Evolutionary conservation across 306 rosid genomes (phyloP).

Genomic region (Erythrophleum fordii): DNA sequence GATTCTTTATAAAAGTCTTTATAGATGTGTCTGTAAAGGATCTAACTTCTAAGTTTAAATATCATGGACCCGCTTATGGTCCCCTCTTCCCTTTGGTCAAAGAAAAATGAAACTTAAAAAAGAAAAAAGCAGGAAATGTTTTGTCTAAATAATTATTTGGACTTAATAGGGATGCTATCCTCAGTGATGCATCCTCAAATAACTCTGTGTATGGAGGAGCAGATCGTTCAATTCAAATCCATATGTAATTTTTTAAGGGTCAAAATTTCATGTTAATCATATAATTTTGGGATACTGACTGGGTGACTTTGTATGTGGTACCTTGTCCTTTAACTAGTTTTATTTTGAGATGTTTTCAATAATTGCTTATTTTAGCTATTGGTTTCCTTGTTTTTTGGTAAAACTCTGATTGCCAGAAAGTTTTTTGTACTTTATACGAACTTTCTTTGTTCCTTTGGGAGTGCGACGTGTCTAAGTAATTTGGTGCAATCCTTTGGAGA

Average conservation of each 20-base stretch:
- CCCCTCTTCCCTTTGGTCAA: not conserved
- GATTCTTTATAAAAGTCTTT: not conserved
- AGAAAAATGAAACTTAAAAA: not conserved
- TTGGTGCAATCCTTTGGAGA: slow-evolving; percentile 17
- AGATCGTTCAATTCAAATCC: not conserved
- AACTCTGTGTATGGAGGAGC: not conserved
- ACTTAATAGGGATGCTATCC: not conserved
- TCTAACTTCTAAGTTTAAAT: not conserved
- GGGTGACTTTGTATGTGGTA: not conserved
- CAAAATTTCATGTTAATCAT: not conserved
- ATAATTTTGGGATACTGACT: slow-evolving; percentile 21
- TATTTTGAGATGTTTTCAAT: not conserved
- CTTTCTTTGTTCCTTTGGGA: slow-evolving; percentile 1
- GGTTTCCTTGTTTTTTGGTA: slow-evolving; percentile 30
- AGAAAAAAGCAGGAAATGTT: not conserved
- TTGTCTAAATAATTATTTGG: not conserved
- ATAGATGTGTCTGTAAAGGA: not conserved
- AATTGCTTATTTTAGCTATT: not conserved
- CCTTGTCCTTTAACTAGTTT: slow-evolving; percentile 1
- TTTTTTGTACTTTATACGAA: not conserved
- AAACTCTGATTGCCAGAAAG: not conserved
- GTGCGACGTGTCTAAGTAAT: not conserved
- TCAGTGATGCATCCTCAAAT: not conserved
- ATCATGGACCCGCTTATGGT: not conserved
- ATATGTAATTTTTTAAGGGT: not conserved